phyloP scores from a whole-genome alignment of 2,329 filamentous ascomycete genomes.

The Paecilomyces dactylethromorphus region DNA sequence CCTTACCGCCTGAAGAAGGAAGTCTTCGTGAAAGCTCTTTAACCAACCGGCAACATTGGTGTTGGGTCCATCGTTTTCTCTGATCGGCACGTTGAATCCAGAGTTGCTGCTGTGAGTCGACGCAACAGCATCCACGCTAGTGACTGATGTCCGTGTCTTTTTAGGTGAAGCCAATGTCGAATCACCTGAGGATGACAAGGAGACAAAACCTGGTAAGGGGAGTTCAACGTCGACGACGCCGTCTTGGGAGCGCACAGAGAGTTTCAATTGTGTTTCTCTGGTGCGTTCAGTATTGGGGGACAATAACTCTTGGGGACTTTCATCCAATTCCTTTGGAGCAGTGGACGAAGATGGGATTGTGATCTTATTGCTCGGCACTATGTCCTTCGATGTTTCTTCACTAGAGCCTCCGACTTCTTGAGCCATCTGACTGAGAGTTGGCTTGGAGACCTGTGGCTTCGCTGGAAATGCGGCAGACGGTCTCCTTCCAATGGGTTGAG shows the following conservation, averaged over 20 bases:
- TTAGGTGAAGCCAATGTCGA: constrained; percentile 37
- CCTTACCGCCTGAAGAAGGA: constrained; percentile 51
- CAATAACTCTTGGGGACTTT: constrained; percentile 21
- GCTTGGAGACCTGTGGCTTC: constrained; percentile 18
- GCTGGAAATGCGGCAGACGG: constrained; percentile 20
- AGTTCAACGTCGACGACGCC: constrained; percentile 57
- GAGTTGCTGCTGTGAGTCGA: constrained; percentile 37
- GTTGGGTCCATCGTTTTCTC: constrained; percentile 40
- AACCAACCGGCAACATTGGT: constrained; percentile 54
- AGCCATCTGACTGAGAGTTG: constrained; percentile 4
- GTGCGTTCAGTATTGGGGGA: constrained; percentile 19
- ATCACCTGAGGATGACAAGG: constrained; percentile 39
- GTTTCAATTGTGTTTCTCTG: constrained; percentile 43
- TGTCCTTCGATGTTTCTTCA: constrained; percentile 11
- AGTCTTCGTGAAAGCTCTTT: constrained; percentile 52
- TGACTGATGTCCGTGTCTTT: constrained; percentile 41
- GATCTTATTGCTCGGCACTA: constrained; percentile 26
- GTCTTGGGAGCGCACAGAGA: constrained; percentile 52
- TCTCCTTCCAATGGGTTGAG: constrained; percentile 18
- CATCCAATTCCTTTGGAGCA: constrained; percentile 11
- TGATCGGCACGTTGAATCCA: constrained; percentile 23
- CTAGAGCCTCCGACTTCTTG: neutral
- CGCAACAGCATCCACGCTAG: constrained; percentile 45
- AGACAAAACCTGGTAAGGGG: constrained; percentile 47
- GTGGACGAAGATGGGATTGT: constrained; percentile 24